Conservation (phyloP, 73 alveolate species). For the Paramecium biaurelia region DNA sequence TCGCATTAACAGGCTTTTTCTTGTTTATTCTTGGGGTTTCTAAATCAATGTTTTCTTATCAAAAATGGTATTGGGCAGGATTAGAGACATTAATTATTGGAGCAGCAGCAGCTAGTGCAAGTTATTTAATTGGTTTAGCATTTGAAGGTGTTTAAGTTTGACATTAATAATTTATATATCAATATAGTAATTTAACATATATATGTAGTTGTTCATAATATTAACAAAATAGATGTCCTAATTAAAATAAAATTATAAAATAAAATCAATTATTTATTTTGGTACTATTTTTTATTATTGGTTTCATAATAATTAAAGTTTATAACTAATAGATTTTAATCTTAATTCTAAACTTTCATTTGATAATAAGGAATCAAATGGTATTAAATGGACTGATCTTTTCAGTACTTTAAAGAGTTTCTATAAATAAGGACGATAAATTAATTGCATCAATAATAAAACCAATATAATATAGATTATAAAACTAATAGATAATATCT, state of each 20-base stretch:
- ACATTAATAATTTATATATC: not conserved
- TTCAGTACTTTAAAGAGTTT: not conserved
- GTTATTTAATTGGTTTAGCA: slow-evolving; percentile 57
- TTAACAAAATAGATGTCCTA: too few relatives aligned
- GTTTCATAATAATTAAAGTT: not conserved
- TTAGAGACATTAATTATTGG: slow-evolving; percentile 57
- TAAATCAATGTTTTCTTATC: slow-evolving; percentile 55
- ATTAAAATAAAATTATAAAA: not conserved
- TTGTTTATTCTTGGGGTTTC: slow-evolving; percentile 59
- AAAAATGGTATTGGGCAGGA: slow-evolving; percentile 57
- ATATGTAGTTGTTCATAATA: not conserved
- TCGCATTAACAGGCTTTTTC: slow-evolving; percentile 38
- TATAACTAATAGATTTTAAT: not conserved
- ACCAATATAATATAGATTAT: not conserved
- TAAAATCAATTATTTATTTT: not conserved
- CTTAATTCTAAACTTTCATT: not conserved
- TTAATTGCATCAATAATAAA: not conserved
- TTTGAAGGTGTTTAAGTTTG: slow-evolving; percentile 17
- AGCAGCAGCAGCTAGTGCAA: slow-evolving; percentile 53
- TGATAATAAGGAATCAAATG: not conserved
- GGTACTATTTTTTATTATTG: not conserved
- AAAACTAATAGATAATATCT: not conserved
- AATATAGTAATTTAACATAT: not conserved
- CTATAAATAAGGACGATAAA: not conserved
- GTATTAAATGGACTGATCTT: not conserved